Evolutionary conservation across 192 early-diverging fungal species (phyloP).

Genomic region (Coemansia sp.): DNA sequence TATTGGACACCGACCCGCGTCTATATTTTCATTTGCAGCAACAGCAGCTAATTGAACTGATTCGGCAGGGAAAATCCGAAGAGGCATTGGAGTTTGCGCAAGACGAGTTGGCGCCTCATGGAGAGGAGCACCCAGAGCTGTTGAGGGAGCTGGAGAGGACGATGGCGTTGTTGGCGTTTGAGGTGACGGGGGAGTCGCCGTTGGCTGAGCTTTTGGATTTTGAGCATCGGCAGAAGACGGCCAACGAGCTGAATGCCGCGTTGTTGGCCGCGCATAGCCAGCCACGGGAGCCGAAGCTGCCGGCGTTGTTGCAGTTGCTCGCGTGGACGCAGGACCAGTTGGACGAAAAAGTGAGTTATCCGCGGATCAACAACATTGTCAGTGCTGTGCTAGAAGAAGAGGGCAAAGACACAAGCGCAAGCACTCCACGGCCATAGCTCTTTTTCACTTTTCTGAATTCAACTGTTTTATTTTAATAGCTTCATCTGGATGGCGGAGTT

Average conservation of each 20-base stretch:
- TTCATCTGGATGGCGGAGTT: too few species aligned
- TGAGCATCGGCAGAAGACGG: slow-evolving; percentile 87
- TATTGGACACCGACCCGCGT: slow-evolving; percentile 90
- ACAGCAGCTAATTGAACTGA: slow-evolving; percentile 95
- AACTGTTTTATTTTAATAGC: too few species aligned
- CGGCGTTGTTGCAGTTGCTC: slow-evolving; percentile 86
- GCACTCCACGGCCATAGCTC: background rate
- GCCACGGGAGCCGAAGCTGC: slow-evolving; percentile 93
- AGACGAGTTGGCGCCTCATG: slow-evolving; percentile 96
- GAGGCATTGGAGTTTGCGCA: slow-evolving; percentile 96
- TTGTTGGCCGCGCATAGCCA: slow-evolving; percentile 87
- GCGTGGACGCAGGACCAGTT: slow-evolving; percentile 92
- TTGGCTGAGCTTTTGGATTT: slow-evolving; percentile 85
- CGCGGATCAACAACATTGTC: slow-evolving; percentile 82
- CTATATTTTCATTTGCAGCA: slow-evolving; percentile 96
- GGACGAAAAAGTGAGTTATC: slow-evolving; percentile 80
- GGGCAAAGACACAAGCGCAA: background rate
- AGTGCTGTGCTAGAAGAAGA: slow-evolving; percentile 67
- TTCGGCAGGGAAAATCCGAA: slow-evolving; percentile 72
- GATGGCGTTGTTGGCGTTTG: slow-evolving; percentile 97
- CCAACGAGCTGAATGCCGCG: slow-evolving; percentile 92
- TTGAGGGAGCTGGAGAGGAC: slow-evolving; percentile 91
- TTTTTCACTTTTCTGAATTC: slow-evolving; percentile 2
- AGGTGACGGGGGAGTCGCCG: slow-evolving; percentile 61
- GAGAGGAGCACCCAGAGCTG: slow-evolving; percentile 96